Conservation (phyloP, 768 basidiomycete species). For the Termitomyces sp. region DNA sequence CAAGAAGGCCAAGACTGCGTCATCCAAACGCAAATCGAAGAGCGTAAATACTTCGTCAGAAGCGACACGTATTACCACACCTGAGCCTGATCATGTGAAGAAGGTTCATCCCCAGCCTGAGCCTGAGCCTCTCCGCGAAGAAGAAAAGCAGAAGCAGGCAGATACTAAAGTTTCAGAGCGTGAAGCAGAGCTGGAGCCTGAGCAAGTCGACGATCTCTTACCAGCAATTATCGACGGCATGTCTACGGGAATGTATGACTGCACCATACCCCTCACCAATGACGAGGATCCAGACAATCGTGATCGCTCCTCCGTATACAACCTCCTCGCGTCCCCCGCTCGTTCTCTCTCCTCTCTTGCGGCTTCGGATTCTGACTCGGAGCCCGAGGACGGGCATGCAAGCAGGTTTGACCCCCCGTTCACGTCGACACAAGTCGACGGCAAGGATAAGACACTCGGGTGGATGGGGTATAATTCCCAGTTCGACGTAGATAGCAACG, state of each 20-base stretch:
- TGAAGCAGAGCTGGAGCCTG: neutral
- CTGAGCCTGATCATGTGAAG: neutral
- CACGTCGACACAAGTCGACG: conserved; percentile 28
- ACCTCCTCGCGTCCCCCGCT: conserved; percentile 24
- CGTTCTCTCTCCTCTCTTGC: conserved; percentile 32
- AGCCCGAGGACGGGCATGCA: conserved; percentile 13
- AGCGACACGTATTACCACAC: neutral
- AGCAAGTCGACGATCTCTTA: neutral
- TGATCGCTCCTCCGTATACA: conserved; percentile 8
- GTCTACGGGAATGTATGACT: conserved; percentile 4
- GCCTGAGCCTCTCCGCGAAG: neutral
- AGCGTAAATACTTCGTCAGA: neutral
- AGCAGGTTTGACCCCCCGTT: conserved; percentile 26
- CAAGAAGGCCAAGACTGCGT: conserved; percentile 25
- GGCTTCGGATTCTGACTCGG: conserved; percentile 24
- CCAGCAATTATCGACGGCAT: neutral
- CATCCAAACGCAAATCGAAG: conserved; percentile 17
- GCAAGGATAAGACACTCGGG: conserved; percentile 15
- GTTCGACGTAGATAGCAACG: conserved; percentile 52
- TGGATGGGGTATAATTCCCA: conserved; percentile 54
- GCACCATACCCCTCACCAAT: conserved; percentile 8
- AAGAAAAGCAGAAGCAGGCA: neutral
- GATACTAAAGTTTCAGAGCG: neutral
- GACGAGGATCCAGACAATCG: conserved; percentile 3
- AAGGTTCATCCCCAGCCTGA: neutral